Conservation (phyloP, 75 land plant species). For the Selaginella tamariscina region DNA sequence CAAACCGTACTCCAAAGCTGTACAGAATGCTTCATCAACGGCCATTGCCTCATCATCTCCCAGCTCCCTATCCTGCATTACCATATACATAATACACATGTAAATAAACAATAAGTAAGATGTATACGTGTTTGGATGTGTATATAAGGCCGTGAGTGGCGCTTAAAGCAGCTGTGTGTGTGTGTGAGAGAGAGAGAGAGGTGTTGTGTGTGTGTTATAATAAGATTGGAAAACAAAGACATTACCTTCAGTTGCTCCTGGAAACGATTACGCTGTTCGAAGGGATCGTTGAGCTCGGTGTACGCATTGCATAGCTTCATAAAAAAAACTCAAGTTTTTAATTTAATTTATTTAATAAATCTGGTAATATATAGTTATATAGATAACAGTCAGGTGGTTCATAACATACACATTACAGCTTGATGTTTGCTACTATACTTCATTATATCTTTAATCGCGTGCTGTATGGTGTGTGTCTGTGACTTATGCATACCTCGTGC, state of each 20-base stretch:
- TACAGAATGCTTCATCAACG: constrained; percentile 75
- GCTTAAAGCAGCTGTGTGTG: too few relatives aligned
- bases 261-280: constrained; percentile 81
- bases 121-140: too few relatives aligned
- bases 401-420: too few relatives aligned
- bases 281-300: constrained; percentile 93
- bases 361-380: too few relatives aligned
- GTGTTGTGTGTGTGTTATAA: too few relatives aligned
- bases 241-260: constrained; percentile 78
- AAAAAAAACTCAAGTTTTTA: too few relatives aligned
- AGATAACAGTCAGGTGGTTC: too few relatives aligned
- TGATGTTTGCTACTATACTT: background rate
- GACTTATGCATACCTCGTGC: constrained; percentile 52
- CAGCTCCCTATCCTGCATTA: constrained; percentile 57
- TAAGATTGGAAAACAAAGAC: background rate
- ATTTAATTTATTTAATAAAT: too few relatives aligned
- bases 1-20: constrained; percentile 88
- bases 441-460: background rate
- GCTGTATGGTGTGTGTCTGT: background rate
- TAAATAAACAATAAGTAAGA: too few relatives aligned
- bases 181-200: too few relatives aligned
- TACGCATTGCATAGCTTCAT: constrained; percentile 87
- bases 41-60: constrained; percentile 99
- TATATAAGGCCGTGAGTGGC: too few relatives aligned
- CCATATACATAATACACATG: too few relatives aligned